These are phyloP conservation scores for Ceratobasidium theobromae DNA, from an alignment of 1,284 basidiomycete genomes.

Conservation along the genomic window DNA sequence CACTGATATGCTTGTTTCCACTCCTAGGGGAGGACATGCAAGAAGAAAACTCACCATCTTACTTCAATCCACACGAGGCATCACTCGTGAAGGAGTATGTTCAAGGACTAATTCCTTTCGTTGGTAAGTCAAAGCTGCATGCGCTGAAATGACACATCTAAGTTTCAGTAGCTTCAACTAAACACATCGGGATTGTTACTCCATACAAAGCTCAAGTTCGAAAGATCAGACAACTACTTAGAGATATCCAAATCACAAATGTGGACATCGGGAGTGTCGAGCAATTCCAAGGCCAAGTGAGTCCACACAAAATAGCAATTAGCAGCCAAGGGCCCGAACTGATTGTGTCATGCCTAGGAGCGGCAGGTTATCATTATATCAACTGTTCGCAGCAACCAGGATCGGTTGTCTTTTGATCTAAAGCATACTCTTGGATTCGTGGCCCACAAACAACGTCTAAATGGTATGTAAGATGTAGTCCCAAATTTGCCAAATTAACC, in stretches of 20 bases:
- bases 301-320: slow-evolving; percentile 32
- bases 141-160: not conserved
- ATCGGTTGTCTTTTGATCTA: slow-evolving; percentile 53
- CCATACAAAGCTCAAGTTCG: slow-evolving; percentile 59
- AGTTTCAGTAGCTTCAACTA: not conserved
- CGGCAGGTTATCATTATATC: slow-evolving; percentile 60
- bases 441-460: slow-evolving; percentile 60
- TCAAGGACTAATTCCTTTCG: slow-evolving; percentile 37
- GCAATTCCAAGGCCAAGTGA: slow-evolving; percentile 62
- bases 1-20: not conserved
- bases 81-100: slow-evolving; percentile 57
- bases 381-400: slow-evolving; percentile 61
- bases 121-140: not conserved
- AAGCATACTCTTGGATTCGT: slow-evolving; percentile 56
- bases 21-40: slow-evolving; percentile 52
- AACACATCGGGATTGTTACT: slow-evolving; percentile 53
- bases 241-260: slow-evolving; percentile 41
- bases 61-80: slow-evolving; percentile 63
- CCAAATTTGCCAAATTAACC: not conserved
- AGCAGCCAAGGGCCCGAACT: not conserved
- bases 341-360: slow-evolving; percentile 50
- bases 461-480: slow-evolving; percentile 57
- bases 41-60: slow-evolving; percentile 63
- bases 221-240: slow-evolving; percentile 50
- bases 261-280: slow-evolving; percentile 62